These are phyloP conservation scores for Sapria himalayana DNA, from an alignment of 345 rosid species.

Conservation along the genomic window DNA sequence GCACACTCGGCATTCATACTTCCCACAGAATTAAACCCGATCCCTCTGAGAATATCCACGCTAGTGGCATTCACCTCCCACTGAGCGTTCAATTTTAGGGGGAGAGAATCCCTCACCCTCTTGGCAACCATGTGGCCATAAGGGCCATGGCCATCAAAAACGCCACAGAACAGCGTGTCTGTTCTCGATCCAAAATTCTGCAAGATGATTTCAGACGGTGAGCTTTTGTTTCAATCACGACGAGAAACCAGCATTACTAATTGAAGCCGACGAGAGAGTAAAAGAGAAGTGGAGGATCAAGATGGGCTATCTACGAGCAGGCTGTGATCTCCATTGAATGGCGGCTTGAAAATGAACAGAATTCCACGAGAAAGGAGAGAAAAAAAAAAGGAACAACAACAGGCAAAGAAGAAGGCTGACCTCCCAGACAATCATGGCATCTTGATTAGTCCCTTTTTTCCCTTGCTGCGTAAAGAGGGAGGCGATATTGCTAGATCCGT, in stretches of 20 bases:
- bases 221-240: slow-evolving; percentile 2
- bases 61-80: slow-evolving; percentile 52
- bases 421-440: slow-evolving; percentile 99
- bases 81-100: slow-evolving; percentile 50
- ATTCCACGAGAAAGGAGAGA: background rate
- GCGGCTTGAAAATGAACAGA: background rate
- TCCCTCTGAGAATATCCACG: slow-evolving; percentile 29
- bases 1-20: slow-evolving; percentile 36
- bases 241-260: background rate
- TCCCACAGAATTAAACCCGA: slow-evolving; percentile 26
- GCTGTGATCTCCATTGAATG: background rate
- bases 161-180: slow-evolving; percentile 84
- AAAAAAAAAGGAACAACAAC: background rate
- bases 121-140: slow-evolving; percentile 93
- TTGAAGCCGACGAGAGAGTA: background rate
- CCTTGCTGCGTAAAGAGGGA: slow-evolving; percentile 82
- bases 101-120: slow-evolving; percentile 87
- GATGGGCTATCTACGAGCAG: background rate
- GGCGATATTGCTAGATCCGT: slow-evolving; percentile 70
- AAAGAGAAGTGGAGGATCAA: background rate
- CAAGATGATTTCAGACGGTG: background rate
- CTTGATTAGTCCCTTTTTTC: slow-evolving; percentile 97
- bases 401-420: slow-evolving; percentile 17
- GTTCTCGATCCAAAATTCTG: slow-evolving; percentile 74
- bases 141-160: slow-evolving; percentile 98